Evolutionary conservation across 1,139 yeast genomes (phyloP), one percentile per base, ranked within the genome.

Genomic region (Geotrichum europaeum): DNA sequence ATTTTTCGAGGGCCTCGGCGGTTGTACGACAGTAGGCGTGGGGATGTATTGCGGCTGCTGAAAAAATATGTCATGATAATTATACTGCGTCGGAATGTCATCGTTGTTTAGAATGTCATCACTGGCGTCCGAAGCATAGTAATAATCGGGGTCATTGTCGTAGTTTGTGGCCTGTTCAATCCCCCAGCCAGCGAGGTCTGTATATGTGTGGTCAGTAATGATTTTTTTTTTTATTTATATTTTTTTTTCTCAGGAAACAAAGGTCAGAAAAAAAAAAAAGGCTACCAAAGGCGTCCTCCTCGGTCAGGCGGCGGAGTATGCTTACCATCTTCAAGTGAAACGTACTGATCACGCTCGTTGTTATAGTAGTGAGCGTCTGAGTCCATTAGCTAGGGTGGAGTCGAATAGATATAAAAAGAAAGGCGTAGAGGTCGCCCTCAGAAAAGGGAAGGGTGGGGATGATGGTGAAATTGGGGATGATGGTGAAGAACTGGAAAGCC

Each of bases 111-210:
- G 3, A 20, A 28, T 49, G 12, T 12, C 18, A n/a, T 51, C 54
- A 18, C 54, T 12, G 54, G 22, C 25, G 12, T 51, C 51, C 15
- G 25, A 20, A 49, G 4, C 51, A 7, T 45, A 15, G 30, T 20
- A 18, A 24, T 49, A 24, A 6, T 15, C 18, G 30, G n/a, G 25
- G 15, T 24, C 30, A 9, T 12, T 10, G 53, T 28, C 15, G 18
- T 12, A 6, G 22, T 32, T 45, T 6, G 34, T 7, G 22, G 18
- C 30, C 20, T 52, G 55, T 10, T 52, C 55, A 13, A 52, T 52
- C 18, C 55, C 55, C 55, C 55, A 52, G 30, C 47, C 55, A 13
- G 55, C 34, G n/a, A 52, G 18, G 30, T 52, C 55, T 36, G 28
- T 24, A 24, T 24, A 24, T 24, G 4, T 24, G 25, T 24, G 25